Percentiles rank a stretch among this genome's conserved stretches.
phyloP scores from a whole-genome alignment of 176 grass and related monocot species.

The Juncus inflexus region DNA sequence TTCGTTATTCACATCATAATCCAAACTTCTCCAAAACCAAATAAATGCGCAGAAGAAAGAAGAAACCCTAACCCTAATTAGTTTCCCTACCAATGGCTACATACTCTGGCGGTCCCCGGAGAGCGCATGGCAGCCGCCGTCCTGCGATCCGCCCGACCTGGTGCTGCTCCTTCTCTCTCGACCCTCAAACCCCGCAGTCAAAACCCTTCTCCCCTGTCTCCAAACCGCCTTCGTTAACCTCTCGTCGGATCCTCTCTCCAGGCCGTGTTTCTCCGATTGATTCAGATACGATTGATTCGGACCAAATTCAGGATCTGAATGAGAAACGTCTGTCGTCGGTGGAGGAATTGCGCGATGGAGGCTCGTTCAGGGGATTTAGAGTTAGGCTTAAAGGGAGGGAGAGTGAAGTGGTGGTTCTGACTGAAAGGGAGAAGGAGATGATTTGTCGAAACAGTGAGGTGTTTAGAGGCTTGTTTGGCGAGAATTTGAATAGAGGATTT shows the following conservation, averaged over 20 bases:
- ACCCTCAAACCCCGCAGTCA: conserved; percentile 33
- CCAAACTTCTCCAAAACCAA: conserved; percentile 27
- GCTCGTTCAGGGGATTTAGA: conserved; percentile 17
- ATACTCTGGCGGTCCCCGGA: conserved; percentile 12
- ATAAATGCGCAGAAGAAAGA: conserved; percentile 33
- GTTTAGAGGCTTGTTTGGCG: conserved; percentile 38
- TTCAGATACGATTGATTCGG: conserved; percentile 47
- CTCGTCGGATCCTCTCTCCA: conserved; percentile 59
- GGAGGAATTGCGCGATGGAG: conserved; percentile 15
- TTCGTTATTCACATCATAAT: neutral
- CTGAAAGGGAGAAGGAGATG: conserved; percentile 52
- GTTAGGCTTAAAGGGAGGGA: conserved; percentile 48
- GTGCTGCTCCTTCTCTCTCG: conserved; percentile 72
- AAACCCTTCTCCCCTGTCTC: conserved; percentile 33
- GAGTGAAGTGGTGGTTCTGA: conserved; percentile 46
- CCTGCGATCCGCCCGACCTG: conserved; percentile 40
- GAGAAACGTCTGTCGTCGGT: conserved; percentile 36
- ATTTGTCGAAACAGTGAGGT: conserved; percentile 50
- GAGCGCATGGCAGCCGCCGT: conserved; percentile 24
- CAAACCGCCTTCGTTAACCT: conserved; percentile 33
- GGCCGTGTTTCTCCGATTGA: conserved; percentile 67
- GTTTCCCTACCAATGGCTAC: conserved; percentile 32
- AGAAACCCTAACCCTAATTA: conserved; percentile 25
- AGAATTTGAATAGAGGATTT: conserved; percentile 20
- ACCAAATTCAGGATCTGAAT: conserved; percentile 33